Evolutionary conservation across 1,284 basidiomycete genomes (phyloP), one percentile per base, ranked within the genome.

Genomic region (Cutaneotrichosporon dermatis): DNA sequence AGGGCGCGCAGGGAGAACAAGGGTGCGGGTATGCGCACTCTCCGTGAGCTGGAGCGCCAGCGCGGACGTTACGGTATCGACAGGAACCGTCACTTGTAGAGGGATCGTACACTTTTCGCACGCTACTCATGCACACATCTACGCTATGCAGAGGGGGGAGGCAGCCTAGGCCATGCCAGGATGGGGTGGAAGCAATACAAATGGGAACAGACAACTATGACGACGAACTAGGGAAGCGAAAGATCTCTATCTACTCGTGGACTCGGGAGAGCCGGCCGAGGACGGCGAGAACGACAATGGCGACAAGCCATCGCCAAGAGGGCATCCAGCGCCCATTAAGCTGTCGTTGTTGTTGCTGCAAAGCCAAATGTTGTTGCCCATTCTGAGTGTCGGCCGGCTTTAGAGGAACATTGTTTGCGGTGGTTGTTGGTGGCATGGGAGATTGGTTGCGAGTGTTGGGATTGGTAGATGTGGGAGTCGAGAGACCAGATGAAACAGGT

Each of bases 41-140:
- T 73, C 54, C 70, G 70, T 37, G 76, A 77, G 62, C 69, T 79
- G 33, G 71, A 79, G 71, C 55, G 73, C 46, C 71, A 76, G 59
- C 62, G 78, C 56, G 78, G 78, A 16, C 70, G 78, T 58, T 78
- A 74, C 57, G 76, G 74, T 46, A 69, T 79, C 45, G 75, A 77
- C 64, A 60, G 77, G 34, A 72, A 73, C 57, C 50, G 50, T 36
- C 50, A 51, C 50, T 39, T 51, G 37, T 51, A 51, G 50, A 25
- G 35, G 37, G 25, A 25, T 25, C 25, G 25, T 25, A 25, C 25
- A 39, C 15, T 13, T 39, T 25, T 51, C 13, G 39, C 50, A 51
- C 37, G 37, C 39, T 41, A 51, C 52, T 54, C 57, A 51, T 51
- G 49, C 58, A 59, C 53, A 46, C 8, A 54, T 51, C 42, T 54